A percentile compares a stretch with the other conserved stretches of the same genome.
Conservation (phyloP, 805 yeast genomes). For the Metschnikowia similis region DNA sequence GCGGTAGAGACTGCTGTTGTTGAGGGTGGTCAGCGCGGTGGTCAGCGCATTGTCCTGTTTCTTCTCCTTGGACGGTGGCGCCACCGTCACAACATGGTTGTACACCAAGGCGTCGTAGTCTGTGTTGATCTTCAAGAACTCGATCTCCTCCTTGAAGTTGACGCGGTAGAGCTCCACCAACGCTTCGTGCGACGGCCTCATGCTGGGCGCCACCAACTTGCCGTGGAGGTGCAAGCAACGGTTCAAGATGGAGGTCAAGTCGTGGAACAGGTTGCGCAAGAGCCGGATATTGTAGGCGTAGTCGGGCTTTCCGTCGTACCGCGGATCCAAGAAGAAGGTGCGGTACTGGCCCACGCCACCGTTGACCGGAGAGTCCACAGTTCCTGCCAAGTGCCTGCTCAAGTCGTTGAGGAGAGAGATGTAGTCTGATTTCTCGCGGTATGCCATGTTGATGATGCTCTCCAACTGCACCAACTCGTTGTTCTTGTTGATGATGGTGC, state of each 20-base stretch:
- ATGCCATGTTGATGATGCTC: constrained; percentile 49
- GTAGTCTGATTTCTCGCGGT: constrained; percentile 48
- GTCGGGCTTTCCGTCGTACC: constrained; percentile 30
- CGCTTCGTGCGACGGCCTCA: constrained; percentile 64
- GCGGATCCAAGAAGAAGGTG: constrained; percentile 50
- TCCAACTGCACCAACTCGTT: constrained; percentile 70
- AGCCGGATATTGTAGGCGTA: constrained; percentile 29
- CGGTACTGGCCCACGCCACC: constrained; percentile 89
- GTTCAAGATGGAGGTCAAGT: constrained; percentile 60
- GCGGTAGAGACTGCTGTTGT: constrained; percentile 9
- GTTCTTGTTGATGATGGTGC: constrained; percentile 61
- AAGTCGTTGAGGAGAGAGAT: constrained; percentile 54
- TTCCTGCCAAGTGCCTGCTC: constrained; percentile 71
- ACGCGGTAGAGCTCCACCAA: constrained; percentile 58
- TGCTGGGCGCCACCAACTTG: constrained; percentile 49
- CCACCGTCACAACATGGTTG: constrained; percentile 19
- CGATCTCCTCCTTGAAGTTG: constrained; percentile 68
- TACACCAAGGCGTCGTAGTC: constrained; percentile 27
- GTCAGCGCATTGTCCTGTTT: constrained; percentile 1
- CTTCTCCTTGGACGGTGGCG: constrained; percentile 11
- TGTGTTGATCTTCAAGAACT: constrained; percentile 32
- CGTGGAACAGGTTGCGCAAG: constrained; percentile 55
- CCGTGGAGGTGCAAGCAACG: constrained; percentile 69
- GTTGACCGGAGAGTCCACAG: constrained; percentile 88
- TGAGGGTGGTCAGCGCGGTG: constrained; percentile 3